phyloP scores from a whole-genome alignment of 495 filamentous ascomycete species.

The Xylaria castorea region DNA sequence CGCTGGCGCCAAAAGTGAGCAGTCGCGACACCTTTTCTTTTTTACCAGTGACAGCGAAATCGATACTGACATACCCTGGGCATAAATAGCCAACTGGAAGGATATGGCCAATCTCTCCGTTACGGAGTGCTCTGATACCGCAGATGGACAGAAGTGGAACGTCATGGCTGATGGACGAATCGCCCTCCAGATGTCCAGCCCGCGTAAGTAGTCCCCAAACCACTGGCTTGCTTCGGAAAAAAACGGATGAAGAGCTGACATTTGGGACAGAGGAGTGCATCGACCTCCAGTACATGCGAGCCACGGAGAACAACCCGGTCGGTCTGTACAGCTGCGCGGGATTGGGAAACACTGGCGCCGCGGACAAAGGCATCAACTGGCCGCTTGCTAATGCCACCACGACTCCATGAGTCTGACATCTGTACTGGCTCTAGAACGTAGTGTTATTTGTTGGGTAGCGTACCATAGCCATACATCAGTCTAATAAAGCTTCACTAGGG shows the following conservation, averaged over 20 bases:
- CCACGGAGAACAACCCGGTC: constrained; percentile 58
- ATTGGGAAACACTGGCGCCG: constrained; percentile 55
- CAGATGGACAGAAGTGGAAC: constrained; percentile 52
- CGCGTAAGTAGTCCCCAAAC: constrained; percentile 42
- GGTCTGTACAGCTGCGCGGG: constrained; percentile 59
- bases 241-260: constrained; percentile 27
- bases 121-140: constrained; percentile 50
- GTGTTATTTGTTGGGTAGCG: not conserved
- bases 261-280: constrained; percentile 53
- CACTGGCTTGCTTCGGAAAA: not conserved
- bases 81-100: constrained; percentile 54
- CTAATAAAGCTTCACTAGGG: not conserved
- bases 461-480: not conserved
- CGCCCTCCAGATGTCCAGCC: constrained; percentile 49
- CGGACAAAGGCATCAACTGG: constrained; percentile 63
- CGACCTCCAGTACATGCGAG: constrained; percentile 60
- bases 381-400: constrained; percentile 49
- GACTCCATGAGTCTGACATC: not conserved
- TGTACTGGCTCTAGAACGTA: not conserved
- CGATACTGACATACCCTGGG: not conserved
- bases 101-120: constrained; percentile 57
- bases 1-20: constrained; percentile 54
- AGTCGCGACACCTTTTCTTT: not conserved
- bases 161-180: constrained; percentile 58
- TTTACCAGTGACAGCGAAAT: not conserved